Evolutionary conservation across 2,329 filamentous ascomycete species (phyloP).

Genomic region (Fonsecaea pugnacius): DNA sequence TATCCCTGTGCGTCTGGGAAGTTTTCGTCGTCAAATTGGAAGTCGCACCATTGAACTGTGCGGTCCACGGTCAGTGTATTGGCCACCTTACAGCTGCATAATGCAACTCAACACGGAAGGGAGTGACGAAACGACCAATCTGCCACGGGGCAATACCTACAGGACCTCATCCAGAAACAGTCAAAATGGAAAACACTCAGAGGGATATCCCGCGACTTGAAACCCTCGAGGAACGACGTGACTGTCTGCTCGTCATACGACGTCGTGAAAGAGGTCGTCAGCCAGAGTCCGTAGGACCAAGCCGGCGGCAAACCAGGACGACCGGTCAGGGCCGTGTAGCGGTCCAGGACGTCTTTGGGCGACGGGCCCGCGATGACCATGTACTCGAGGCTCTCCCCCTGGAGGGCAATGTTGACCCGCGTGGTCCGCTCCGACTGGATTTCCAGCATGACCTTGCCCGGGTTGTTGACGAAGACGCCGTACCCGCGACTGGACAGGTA

Average conservation of each 20-base stretch:
- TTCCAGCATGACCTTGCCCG: conserved; percentile 68
- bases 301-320: conserved; percentile 63
- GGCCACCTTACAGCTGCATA: neutral
- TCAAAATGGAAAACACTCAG: conserved; percentile 77
- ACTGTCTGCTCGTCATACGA: conserved; percentile 69
- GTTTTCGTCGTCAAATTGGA: conserved; percentile 69
- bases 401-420: conserved; percentile 66
- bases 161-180: conserved; percentile 77
- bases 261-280: conserved; percentile 73
- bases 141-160: neutral
- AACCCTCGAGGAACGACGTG: conserved; percentile 67
- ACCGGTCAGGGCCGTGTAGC: conserved; percentile 68
- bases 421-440: conserved; percentile 69
- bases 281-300: conserved; percentile 73
- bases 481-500: conserved; percentile 61
- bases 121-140: neutral
- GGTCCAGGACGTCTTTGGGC: conserved; percentile 68
- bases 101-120: neutral
- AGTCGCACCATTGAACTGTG: conserved; percentile 70
- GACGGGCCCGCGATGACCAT: conserved; percentile 70
- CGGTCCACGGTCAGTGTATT: neutral
- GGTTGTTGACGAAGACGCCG: conserved; percentile 70
- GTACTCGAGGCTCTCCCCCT: conserved; percentile 69
- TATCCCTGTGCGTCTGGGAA: conserved; percentile 71
- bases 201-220: conserved; percentile 67